Evolutionary conservation across 148 eudicot genomes (phyloP).

Genomic region (Gaultheria prostrata): DNA sequence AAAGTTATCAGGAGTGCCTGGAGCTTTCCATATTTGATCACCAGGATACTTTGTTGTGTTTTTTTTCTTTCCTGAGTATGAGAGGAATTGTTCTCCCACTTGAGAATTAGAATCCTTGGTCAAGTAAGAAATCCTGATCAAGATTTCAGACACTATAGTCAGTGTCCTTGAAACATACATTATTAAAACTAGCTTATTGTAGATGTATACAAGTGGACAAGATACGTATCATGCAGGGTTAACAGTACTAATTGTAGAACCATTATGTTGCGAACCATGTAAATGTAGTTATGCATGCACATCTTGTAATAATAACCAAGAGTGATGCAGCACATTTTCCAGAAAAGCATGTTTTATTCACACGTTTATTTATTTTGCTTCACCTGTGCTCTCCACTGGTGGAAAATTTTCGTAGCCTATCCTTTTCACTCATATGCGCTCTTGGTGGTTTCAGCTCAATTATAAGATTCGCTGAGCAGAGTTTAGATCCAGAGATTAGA

Average conservation of each 20-base stretch:
- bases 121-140: not conserved
- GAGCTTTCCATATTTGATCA: not conserved
- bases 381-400: not conserved
- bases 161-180: not conserved
- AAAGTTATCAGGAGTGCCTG: not conserved
- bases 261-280: conserved; percentile 6
- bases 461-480: conserved; percentile 78
- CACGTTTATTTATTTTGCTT: not conserved
- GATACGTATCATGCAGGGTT: not conserved
- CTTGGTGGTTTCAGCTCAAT: conserved; percentile 60
- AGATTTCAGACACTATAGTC: not conserved
- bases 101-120: not conserved
- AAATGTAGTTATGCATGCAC: not conserved
- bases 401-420: not conserved
- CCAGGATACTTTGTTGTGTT: not conserved
- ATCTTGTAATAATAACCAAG: not conserved
- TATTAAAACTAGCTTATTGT: not conserved
- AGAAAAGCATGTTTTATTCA: not conserved
- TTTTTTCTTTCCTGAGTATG: not conserved
- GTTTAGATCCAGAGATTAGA: conserved; percentile 74
- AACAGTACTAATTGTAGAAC: not conserved
- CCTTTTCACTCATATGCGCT: conserved; percentile 13
- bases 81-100: not conserved
- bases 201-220: not conserved
- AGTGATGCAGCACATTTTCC: not conserved